These are phyloP conservation scores for Termitomyces sp. DNA, from an alignment of 768 basidiomycete genomes.

Conservation along the genomic window DNA sequence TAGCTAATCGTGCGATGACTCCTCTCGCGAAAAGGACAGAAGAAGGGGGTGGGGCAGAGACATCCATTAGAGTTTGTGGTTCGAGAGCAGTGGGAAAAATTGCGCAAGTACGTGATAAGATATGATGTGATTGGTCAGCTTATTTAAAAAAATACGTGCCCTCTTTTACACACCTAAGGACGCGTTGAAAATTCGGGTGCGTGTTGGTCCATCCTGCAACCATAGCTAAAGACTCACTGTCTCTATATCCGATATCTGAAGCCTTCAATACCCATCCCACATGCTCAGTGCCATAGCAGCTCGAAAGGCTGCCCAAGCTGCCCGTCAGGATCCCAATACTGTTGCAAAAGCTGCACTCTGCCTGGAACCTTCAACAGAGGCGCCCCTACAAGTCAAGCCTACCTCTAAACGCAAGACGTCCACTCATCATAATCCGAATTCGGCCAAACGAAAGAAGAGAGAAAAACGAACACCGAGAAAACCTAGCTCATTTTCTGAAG, in stretches of 20 bases:
- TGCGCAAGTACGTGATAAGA: slow-evolving; percentile 5
- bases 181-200: neutral
- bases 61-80: slow-evolving; percentile 13
- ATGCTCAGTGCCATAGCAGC: slow-evolving; percentile 77
- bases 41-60: slow-evolving; percentile 31
- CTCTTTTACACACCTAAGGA: neutral
- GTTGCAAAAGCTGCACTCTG: slow-evolving; percentile 12
- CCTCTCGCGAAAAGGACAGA: slow-evolving; percentile 82
- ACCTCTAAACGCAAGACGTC: slow-evolving; percentile 42
- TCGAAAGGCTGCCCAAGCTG: slow-evolving; percentile 51
- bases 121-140: slow-evolving; percentile 5
- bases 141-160: slow-evolving; percentile 3
- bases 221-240: neutral
- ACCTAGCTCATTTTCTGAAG: slow-evolving; percentile 26
- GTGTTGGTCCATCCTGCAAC: neutral
- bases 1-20: slow-evolving; percentile 70
- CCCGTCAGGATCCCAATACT: slow-evolving; percentile 12
- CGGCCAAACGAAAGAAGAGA: slow-evolving; percentile 20
- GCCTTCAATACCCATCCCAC: neutral
- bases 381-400: slow-evolving; percentile 15
- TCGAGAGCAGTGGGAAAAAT: neutral
- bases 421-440: slow-evolving; percentile 16
- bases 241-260: neutral
- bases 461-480: slow-evolving; percentile 10
- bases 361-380: slow-evolving; percentile 3